These are phyloP conservation scores for Globisporangium heterothallicum DNA, from an alignment of 352 stramenopile genomes.

Conservation along the genomic window DNA sequence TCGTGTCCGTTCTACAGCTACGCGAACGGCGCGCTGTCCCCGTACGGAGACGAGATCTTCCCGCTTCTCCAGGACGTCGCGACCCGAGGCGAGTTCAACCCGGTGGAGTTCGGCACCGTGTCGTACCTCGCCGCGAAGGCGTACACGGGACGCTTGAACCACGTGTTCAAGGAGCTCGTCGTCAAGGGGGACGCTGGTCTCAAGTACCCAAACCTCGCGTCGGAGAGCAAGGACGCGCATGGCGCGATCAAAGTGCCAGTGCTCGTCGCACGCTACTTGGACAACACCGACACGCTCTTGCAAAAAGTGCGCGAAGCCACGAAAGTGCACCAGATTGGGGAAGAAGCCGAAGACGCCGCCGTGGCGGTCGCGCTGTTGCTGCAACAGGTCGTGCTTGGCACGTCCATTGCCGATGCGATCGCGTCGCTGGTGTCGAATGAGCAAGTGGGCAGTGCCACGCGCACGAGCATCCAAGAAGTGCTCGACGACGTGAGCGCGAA, in stretches of 20 bases:
- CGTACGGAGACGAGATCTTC: conserved; percentile 62
- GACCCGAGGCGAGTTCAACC: conserved; percentile 33
- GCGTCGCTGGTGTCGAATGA: conserved; percentile 28
- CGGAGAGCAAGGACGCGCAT: conserved; percentile 49
- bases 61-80: conserved; percentile 53
- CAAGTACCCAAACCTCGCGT: conserved; percentile 46
- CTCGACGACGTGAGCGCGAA: conserved; percentile 38
- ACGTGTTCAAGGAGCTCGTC: conserved; percentile 65
- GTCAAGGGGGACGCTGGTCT: conserved; percentile 55
- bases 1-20: conserved; percentile 64
- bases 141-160: conserved; percentile 55
- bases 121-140: conserved; percentile 54
- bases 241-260: conserved; percentile 54
- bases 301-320: conserved; percentile 41
- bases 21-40: conserved; percentile 41
- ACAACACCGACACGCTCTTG: conserved; percentile 29
- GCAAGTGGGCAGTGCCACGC: conserved; percentile 25
- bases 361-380: conserved; percentile 48
- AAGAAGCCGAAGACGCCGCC: conserved; percentile 38
- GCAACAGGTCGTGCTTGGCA: conserved; percentile 38
- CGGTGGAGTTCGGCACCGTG: conserved; percentile 31
- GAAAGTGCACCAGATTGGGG: conserved; percentile 50
- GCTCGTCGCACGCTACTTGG: conserved; percentile 44
- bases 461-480: conserved; percentile 33
- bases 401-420: conserved; percentile 32